These are phyloP conservation scores for Gossypium aridum DNA, from an alignment of 441 rosid species.

Conservation along the genomic window DNA sequence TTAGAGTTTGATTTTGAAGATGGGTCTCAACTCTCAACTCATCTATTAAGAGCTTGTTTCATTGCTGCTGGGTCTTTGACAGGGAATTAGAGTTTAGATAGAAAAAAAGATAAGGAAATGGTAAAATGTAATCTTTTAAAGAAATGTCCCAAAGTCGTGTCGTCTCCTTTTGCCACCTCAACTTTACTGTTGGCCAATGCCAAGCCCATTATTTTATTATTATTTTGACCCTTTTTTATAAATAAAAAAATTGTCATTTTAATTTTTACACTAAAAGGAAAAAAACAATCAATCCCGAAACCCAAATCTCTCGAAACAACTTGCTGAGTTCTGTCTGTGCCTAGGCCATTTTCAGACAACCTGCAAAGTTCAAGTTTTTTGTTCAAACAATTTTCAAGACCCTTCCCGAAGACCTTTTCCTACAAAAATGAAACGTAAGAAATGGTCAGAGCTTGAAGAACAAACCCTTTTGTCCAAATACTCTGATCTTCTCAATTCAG, in stretches of 20 bases:
- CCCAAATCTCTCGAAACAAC: not conserved
- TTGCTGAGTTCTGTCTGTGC: not conserved
- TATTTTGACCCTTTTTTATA: not conserved
- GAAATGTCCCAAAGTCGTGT: not conserved
- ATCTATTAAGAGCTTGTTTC: not conserved
- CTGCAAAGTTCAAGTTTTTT: not conserved
- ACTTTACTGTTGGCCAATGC: not conserved
- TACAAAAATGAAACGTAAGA: constrained; percentile 54
- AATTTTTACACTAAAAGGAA: not conserved
- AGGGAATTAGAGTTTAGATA: not conserved
- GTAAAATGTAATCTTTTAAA: not conserved
- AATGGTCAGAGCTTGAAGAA: constrained; percentile 67
- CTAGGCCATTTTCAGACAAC: not conserved
- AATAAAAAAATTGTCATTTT: not conserved
- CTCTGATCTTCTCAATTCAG: constrained; percentile 50
- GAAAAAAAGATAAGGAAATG: constrained; percentile 7
- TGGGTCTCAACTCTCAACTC: not conserved
- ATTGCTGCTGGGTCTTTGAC: not conserved
- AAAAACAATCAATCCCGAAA: not conserved
- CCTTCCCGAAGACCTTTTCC: not conserved
- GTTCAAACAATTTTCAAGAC: not conserved
- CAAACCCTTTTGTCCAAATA: constrained; percentile 53
- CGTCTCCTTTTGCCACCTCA: constrained; percentile 7
- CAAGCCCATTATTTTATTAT: not conserved
- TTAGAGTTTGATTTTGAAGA: not conserved